Evolutionary conservation across 2,329 filamentous ascomycete genomes (phyloP), one percentile per base, ranked within the genome.

Genomic region (Rhynchosporium secalis): DNA sequence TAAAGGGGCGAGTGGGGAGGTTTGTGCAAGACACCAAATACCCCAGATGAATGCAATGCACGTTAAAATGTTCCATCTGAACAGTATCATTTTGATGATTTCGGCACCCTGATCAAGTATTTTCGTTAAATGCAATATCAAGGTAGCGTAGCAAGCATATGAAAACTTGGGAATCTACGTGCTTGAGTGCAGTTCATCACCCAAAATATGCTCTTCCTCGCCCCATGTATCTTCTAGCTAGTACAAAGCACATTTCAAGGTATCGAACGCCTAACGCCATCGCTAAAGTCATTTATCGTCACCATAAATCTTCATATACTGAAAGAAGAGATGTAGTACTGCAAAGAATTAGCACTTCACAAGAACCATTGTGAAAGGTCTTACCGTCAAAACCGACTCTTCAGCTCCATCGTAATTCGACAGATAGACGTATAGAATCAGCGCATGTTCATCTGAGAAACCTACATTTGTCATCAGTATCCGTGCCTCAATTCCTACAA

Each of bases 371-470:
- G 7, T 8, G 29, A 12, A 36, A 4, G 38, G 10, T 76, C 84
- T 75, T 77, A 91, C 89, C 51, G 91, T 94, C 61, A 95, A 79
- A 36, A 93, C 89, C 2, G 87, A 89, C 70, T 91, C 88, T 29
- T 90, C 87, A 0, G 82, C 75, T 2, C 81, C 81, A 71, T 88
- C 89, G 58, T 87, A 86, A 68, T 87, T 84, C 13, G 88, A 83
- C 38, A 95, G 81, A 70, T 92, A 95, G 2, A 95, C 91, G 72
- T 95, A 95, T 31, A 95, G 78, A 46, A 95, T 91, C 65, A 96
- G 75, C 2, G 91, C 90, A 74, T 92, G 87, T 58, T 91, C 89
- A 71, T 95, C 82, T 45, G 87, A 87, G 75, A 96, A 92, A 73
- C 81, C 81, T 83, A 49, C 5, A 59, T 12, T n/a, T 52, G 36